Evolutionary conservation across 352 stramenopile species (phyloP).

Genomic region (Globisporangium solare): DNA sequence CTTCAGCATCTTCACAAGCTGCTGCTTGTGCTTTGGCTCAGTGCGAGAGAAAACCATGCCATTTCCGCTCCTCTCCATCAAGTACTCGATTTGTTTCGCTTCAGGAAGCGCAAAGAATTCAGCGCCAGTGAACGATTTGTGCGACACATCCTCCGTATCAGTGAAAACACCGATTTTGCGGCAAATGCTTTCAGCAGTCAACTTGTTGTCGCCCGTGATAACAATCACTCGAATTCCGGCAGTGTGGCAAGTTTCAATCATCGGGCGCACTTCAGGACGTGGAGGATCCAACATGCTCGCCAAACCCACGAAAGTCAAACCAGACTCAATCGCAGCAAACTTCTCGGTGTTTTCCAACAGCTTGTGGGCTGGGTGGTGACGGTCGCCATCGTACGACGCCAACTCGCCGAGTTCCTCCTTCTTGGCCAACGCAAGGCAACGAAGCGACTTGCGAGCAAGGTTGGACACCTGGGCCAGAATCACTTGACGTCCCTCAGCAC

Average conservation of each 20-base stretch:
- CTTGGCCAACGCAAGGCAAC: slow-evolving; percentile 95
- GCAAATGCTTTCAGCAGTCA: slow-evolving; percentile 97
- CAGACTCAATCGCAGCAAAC: slow-evolving; percentile 94
- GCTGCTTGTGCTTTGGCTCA: slow-evolving; percentile 98
- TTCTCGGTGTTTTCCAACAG: slow-evolving; percentile 74
- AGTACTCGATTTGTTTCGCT: slow-evolving; percentile 88
- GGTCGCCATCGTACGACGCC: slow-evolving; percentile 75
- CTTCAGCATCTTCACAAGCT: slow-evolving; percentile 95
- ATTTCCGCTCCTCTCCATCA: slow-evolving; percentile 82
- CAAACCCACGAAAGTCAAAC: slow-evolving; percentile 96
- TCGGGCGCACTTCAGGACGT: slow-evolving; percentile 93
- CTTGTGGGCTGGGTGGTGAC: slow-evolving; percentile 82
- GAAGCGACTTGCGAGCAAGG: slow-evolving; percentile 92
- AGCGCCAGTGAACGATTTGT: slow-evolving; percentile 91
- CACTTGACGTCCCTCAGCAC: slow-evolving; percentile 75
- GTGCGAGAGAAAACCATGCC: slow-evolving; percentile 96
- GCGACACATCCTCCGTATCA: slow-evolving; percentile 77
- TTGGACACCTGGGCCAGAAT: slow-evolving; percentile 90
- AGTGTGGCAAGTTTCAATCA: slow-evolving; percentile 93
- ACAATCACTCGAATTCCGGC: slow-evolving; percentile 99
- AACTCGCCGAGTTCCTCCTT: slow-evolving; percentile 91
- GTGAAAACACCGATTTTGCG: slow-evolving; percentile 96
- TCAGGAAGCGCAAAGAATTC: slow-evolving; percentile 94
- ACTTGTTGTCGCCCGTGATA: slow-evolving; percentile 99
- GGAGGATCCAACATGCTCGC: slow-evolving; percentile 98